Evolutionary conservation across 2,329 filamentous ascomycete genomes (phyloP).

Genomic region (Colletotrichum cuscutae): DNA sequence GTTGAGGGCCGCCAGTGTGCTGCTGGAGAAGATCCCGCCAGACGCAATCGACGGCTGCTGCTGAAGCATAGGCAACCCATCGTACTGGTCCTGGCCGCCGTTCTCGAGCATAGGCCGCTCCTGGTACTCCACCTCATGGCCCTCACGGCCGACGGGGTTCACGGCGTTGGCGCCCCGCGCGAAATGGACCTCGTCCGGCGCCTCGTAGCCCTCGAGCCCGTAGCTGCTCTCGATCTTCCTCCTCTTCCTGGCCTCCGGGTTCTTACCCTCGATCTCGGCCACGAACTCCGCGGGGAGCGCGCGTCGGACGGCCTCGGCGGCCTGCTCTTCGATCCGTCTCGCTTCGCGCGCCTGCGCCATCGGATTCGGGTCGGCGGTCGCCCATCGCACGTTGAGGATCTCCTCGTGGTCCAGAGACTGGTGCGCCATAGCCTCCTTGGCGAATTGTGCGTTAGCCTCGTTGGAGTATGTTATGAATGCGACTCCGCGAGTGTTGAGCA

Average conservation of each 20-base stretch:
- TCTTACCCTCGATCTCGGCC: conserved; percentile 91
- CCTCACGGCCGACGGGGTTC: conserved; percentile 67
- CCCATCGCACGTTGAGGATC: conserved; percentile 96
- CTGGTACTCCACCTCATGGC: conserved; percentile 72
- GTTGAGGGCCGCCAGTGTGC: conserved; percentile 83
- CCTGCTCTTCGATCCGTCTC: conserved; percentile 90
- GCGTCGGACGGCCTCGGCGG: conserved; percentile 89
- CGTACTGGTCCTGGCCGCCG: conserved; percentile 46
- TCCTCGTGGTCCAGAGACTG: conserved; percentile 92
- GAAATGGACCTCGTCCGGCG: conserved; percentile 94
- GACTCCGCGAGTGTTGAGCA: conserved; percentile 89
- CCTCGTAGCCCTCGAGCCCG: conserved; percentile 90
- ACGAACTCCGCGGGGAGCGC: conserved; percentile 92
- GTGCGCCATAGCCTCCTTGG: conserved; percentile 95
- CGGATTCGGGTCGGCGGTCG: conserved; percentile 95
- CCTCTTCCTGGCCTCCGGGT: conserved; percentile 87
- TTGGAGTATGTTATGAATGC: conserved; percentile 96
- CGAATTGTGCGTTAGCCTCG: conserved; percentile 81
- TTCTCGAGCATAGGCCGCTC: conserved; percentile 68
- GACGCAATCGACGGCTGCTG: conserved; percentile 47
- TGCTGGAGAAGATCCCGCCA: conserved; percentile 82
- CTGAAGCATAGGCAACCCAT: conserved; percentile 39
- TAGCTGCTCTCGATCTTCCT: conserved; percentile 91
- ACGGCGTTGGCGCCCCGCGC: conserved; percentile 78
- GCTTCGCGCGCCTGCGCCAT: conserved; percentile 94